A percentile compares a stretch with the other conserved stretches of the same genome.
Conservation (phyloP, 2,329 filamentous ascomycete species). For the Berkeleyomyces rouxiae region DNA sequence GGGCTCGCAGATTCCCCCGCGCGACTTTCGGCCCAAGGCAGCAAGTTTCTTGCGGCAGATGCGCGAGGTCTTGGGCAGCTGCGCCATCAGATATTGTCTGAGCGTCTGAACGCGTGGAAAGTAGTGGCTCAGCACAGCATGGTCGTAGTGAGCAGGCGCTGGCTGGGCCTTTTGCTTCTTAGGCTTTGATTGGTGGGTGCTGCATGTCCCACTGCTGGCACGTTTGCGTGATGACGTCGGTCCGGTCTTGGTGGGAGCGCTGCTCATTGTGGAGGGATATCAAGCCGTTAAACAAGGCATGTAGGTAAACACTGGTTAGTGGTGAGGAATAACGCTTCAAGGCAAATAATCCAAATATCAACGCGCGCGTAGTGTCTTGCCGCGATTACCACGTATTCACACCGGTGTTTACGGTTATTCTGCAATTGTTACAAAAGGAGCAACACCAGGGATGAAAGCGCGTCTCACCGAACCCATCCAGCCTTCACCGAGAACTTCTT, state of each 20-base stretch:
- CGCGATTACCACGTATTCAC: too few relatives aligned
- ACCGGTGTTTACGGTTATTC: background rate
- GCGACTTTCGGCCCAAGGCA: conserved; percentile 27
- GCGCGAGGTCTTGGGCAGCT: conserved; percentile 50
- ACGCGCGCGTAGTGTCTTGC: too few relatives aligned
- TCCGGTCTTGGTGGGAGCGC: background rate
- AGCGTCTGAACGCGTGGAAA: conserved; percentile 51
- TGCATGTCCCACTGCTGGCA: background rate
- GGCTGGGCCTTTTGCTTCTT: background rate
- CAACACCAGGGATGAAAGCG: background rate
- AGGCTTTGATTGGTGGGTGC: background rate
- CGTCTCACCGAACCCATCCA: background rate
- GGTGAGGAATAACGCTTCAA: background rate
- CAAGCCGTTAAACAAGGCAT: background rate
- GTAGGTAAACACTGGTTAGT: background rate
- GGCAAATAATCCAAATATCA: too few relatives aligned
- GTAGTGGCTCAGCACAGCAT: conserved; percentile 24
- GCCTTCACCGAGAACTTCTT: background rate
- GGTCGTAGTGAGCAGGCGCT: background rate
- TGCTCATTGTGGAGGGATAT: background rate
- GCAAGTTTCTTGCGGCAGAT: conserved; percentile 41
- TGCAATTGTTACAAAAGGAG: background rate
- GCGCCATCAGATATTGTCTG: conserved; percentile 51
- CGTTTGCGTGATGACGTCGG: background rate
- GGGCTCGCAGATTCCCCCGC: conserved; percentile 14